Evolutionary conservation across 306 rosid genomes (phyloP), one percentile per base, ranked within the genome.

Genomic region (Abrus precatorius): DNA sequence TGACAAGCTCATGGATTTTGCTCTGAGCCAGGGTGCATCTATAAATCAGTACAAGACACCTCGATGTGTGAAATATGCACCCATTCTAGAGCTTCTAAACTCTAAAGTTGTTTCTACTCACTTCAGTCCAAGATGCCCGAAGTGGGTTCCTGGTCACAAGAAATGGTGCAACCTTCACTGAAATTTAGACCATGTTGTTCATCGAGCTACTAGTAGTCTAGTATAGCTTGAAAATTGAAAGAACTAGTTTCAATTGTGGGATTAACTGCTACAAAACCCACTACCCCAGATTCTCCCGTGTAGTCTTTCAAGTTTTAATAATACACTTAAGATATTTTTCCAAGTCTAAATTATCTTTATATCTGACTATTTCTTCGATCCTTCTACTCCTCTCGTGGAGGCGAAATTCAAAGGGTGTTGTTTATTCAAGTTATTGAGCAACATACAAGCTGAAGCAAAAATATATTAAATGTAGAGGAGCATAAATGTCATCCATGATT

Each of bases 1-100:
- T 28, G 72, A 67, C 20, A 67, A 67, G n/a, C 54, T 67, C 6
- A 67, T 67, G 72, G 72, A 67, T 50, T 67, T 67, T 44, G 72
- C 72, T 67, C 54, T 67, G 0, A 67, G 20, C 54, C 72, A 67
- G 1, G 72, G 72, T 67, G 72, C 72, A 6, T 67, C 72, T 33
- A 67, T 67, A 1, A 67, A 67, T n/a, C 72, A 67, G 43, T 67
- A 67, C 54, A 67, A 67, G 72, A 67, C 72, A 20, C 72, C 72
- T 67, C 54, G 54, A 1, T 67, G 54, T 13, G 54, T 67, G 1
- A 43, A 32, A 9, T 67, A 67, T 44, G 9, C n/a, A 1, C 72
- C 72, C 53, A 67, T 67, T 44, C 2, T 67, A 3, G 20, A 67
- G 7, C 72, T 67, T 67, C 54, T 67, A 4, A 67, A 67, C 54